Percentiles rank a stretch among this genome's conserved stretches.
Evolutionary conservation across 768 basidiomycete genomes (phyloP).

Genomic region (Mycena haematopus): DNA sequence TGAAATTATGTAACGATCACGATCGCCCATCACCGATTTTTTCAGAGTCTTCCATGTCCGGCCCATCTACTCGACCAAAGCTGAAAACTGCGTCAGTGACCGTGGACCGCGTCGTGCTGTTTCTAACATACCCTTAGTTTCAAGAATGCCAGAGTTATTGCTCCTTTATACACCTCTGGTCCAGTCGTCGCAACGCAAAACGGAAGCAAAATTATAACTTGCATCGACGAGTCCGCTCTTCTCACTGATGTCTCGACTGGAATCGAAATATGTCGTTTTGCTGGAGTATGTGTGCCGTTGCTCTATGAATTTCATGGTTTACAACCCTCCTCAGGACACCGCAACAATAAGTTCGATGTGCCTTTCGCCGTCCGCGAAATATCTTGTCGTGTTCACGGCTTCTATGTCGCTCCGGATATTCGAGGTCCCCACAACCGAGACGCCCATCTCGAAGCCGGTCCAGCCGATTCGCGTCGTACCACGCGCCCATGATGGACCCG

Average conservation of each 20-base stretch:
- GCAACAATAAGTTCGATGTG: constrained; percentile 86
- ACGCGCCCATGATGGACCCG: constrained; percentile 91
- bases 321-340: constrained; percentile 65
- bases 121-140: constrained; percentile 57
- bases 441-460: constrained; percentile 54
- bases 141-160: constrained; percentile 74
- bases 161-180: constrained; percentile 88
- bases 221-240: constrained; percentile 85
- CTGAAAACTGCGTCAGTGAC: constrained; percentile 66
- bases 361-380: constrained; percentile 74
- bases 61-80: constrained; percentile 48
- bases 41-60: constrained; percentile 15
- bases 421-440: constrained; percentile 64
- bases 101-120: neutral
- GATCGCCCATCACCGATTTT: neutral
- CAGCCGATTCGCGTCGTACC: constrained; percentile 78
- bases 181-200: constrained; percentile 82
- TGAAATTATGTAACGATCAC: neutral
- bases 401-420: constrained; percentile 85
- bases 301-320: neutral
- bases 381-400: constrained; percentile 82
- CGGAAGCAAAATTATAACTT: constrained; percentile 82
- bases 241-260: constrained; percentile 83
- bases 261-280: constrained; percentile 77
- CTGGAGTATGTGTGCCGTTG: constrained; percentile 65